These are phyloP conservation scores for Boletus vinaceobasis DNA, from an alignment of 768 basidiomycete genomes.

Conservation along the genomic window DNA sequence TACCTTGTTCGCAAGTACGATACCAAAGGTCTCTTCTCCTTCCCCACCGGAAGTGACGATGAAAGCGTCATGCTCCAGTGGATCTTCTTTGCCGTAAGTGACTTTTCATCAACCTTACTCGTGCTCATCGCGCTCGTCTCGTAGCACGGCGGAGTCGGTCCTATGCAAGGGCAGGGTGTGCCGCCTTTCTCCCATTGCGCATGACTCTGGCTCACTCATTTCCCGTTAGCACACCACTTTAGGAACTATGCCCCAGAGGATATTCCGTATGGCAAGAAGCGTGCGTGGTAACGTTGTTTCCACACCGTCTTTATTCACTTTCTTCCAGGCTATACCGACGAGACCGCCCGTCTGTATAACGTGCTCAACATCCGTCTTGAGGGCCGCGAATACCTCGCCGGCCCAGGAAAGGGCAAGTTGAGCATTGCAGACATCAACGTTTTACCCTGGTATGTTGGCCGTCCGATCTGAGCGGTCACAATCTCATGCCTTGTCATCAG, in stretches of 20 bases:
- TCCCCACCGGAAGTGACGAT: slow-evolving; percentile 55
- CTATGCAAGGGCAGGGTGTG: slow-evolving; percentile 78
- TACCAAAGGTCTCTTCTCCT: slow-evolving; percentile 66
- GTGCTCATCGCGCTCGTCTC: not conserved
- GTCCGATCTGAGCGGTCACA: not conserved
- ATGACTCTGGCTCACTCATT: slow-evolving; percentile 9
- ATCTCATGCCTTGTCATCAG: slow-evolving; percentile 32
- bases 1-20: slow-evolving; percentile 83
- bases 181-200: not conserved
- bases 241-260: slow-evolving; percentile 59
- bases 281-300: slow-evolving; percentile 31
- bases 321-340: slow-evolving; percentile 64
- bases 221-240: slow-evolving; percentile 63
- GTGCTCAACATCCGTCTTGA: slow-evolving; percentile 78
- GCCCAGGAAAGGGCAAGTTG: slow-evolving; percentile 64
- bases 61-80: slow-evolving; percentile 77
- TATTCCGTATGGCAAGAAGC: slow-evolving; percentile 65
- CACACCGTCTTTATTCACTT: slow-evolving; percentile 1
- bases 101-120: too few relatives aligned
- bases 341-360: slow-evolving; percentile 79
- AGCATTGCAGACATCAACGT: slow-evolving; percentile 73
- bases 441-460: slow-evolving; percentile 50
- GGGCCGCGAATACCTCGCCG: slow-evolving; percentile 74
- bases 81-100: slow-evolving; percentile 76
- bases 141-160: slow-evolving; percentile 77